phyloP scores from a whole-genome alignment of 2,329 filamentous ascomycete genomes.

The Pyrenophora tritici-repentis region DNA sequence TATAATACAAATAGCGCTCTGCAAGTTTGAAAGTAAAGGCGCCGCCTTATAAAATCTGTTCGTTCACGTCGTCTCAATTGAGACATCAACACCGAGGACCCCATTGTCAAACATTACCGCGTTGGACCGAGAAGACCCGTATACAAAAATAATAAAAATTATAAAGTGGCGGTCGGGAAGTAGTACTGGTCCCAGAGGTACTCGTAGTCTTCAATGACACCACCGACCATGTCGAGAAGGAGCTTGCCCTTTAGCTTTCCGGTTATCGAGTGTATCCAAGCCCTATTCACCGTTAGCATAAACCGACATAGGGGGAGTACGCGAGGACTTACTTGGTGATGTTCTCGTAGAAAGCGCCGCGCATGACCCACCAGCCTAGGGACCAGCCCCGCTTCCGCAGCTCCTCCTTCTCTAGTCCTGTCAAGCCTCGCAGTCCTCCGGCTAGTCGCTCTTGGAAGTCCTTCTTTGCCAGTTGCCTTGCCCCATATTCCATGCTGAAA shows the following conservation, averaged over 20 bases:
- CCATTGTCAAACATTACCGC: slow-evolving; percentile 1
- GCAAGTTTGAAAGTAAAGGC: not conserved
- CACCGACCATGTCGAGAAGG: slow-evolving; percentile 78
- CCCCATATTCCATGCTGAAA: slow-evolving; percentile 81
- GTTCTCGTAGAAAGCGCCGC: slow-evolving; percentile 95
- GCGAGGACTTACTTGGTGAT: slow-evolving; percentile 66
- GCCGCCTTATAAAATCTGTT: not conserved
- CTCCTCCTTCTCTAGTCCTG: slow-evolving; percentile 87
- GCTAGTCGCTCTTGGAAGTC: slow-evolving; percentile 67
- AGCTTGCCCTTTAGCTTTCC: slow-evolving; percentile 72
- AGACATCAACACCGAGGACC: not conserved
- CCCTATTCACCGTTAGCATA: slow-evolving; percentile 46
- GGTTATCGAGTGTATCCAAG: slow-evolving; percentile 71
- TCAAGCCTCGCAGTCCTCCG: slow-evolving; percentile 75
- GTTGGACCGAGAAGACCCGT: not conserved
- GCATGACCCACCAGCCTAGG: slow-evolving; percentile 94
- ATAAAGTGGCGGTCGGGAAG: slow-evolving; percentile 71
- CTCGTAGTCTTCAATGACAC: slow-evolving; percentile 92
- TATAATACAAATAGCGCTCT: slow-evolving; percentile 8
- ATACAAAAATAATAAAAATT: slow-evolving; percentile 5
- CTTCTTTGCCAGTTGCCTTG: slow-evolving; percentile 78
- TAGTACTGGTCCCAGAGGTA: slow-evolving; percentile 99
- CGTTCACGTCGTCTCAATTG: not conserved
- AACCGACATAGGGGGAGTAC: no score
- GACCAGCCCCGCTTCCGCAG: slow-evolving; percentile 85